Conservation (phyloP, 331 rosid genomes). For the Malus hybrid region DNA sequence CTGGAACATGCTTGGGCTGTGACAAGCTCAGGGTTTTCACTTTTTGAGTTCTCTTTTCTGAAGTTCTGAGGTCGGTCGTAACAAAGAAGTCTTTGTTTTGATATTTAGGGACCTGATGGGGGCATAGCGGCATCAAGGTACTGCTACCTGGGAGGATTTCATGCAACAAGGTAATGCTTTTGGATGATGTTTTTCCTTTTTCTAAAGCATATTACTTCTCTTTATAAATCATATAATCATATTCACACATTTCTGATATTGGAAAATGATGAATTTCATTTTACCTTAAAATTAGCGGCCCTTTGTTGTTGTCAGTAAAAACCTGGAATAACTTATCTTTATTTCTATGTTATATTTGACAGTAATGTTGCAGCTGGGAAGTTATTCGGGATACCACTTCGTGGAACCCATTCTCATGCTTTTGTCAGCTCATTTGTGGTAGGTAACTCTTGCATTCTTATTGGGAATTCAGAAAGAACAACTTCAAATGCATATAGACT, state of each 20-base stretch:
- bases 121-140: constrained; percentile 89
- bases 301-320: constrained; percentile 8
- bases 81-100: constrained; percentile 14
- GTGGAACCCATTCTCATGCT: constrained; percentile 98
- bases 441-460: constrained; percentile 23
- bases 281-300: background rate
- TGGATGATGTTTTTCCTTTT: background rate
- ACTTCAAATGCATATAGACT: background rate
- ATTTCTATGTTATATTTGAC: constrained; percentile 18
- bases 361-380: constrained; percentile 92
- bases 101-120: constrained; percentile 91
- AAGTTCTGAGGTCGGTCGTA: background rate
- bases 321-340: constrained; percentile 11
- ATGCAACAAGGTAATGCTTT: constrained; percentile 79
- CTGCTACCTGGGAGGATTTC: constrained; percentile 94
- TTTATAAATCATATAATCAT: background rate
- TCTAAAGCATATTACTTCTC: background rate
- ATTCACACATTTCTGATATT: background rate
- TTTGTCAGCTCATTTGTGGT: constrained; percentile 89
- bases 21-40: constrained; percentile 45
- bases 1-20: constrained; percentile 51
- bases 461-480: constrained; percentile 1
- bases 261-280: background rate
- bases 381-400: constrained; percentile 85
- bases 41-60: constrained; percentile 9